phyloP scores from a whole-genome alignment of 768 basidiomycete genomes.

The Piloderma croceum region DNA sequence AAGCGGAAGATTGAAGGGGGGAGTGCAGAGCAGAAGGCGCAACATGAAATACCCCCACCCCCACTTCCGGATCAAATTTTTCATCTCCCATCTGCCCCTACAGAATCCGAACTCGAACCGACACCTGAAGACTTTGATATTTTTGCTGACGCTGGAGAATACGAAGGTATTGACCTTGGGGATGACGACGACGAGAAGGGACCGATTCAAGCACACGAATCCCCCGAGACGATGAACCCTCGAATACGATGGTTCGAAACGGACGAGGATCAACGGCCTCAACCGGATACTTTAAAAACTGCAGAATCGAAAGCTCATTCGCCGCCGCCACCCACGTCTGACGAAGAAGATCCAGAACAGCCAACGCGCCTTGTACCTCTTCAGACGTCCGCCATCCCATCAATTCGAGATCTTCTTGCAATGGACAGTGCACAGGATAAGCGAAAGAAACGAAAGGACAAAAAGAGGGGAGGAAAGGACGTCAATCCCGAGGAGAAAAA shows the following conservation, averaged over 20 bases:
- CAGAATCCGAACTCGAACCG: constrained; percentile 26
- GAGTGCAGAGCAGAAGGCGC: constrained; percentile 17
- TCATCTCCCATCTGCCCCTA: constrained; percentile 13
- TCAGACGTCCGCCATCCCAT: constrained; percentile 73
- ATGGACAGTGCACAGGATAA: constrained; percentile 65
- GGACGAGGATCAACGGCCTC: constrained; percentile 30
- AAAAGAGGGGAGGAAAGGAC: constrained; percentile 46
- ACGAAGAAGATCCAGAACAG: constrained; percentile 35
- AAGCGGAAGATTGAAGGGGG: constrained; percentile 40
- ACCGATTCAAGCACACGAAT: constrained; percentile 13
- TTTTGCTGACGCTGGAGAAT: constrained; percentile 81
- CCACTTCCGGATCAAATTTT: constrained; percentile 1
- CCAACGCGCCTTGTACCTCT: constrained; percentile 65
- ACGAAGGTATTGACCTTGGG: constrained; percentile 58
- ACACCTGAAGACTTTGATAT: constrained; percentile 74
- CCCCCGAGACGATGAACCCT: constrained; percentile 10
- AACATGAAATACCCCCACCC: constrained; percentile 17
- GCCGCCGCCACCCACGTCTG: constrained; percentile 13
- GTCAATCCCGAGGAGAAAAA: constrained; percentile 33
- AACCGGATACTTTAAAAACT: constrained; percentile 7
- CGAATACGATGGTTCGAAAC: constrained; percentile 41
- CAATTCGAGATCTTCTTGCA: constrained; percentile 76
- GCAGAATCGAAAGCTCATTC: constrained; percentile 6
- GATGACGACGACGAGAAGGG: constrained; percentile 47
- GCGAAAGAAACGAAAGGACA: constrained; percentile 66